A percentile compares a stretch with the other conserved stretches of the same genome.
Conservation (phyloP, 352 stramenopile species). For the Pythium sukuiense region DNA sequence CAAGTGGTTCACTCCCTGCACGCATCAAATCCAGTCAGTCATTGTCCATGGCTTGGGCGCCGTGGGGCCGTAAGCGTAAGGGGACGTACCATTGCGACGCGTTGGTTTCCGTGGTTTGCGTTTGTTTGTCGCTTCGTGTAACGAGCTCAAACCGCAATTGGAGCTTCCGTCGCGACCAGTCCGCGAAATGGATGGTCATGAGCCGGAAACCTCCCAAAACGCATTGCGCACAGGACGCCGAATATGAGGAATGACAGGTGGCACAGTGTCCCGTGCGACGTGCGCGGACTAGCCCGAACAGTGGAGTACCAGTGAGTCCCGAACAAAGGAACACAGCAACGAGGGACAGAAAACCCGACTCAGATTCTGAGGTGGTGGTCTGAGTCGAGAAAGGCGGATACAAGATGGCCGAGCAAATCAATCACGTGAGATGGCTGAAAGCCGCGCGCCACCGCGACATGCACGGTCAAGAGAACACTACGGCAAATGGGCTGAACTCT, state of each 20-base stretch:
- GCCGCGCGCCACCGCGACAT: conserved; percentile 1
- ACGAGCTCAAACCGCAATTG: background rate
- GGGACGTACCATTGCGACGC: conserved; percentile 12
- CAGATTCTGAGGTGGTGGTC: background rate
- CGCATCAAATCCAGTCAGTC: conserved; percentile 2
- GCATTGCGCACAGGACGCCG: conserved; percentile 10
- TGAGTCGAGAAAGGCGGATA: background rate
- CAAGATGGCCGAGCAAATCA: conserved; percentile 7
- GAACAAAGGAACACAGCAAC: background rate
- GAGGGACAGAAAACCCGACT: background rate
- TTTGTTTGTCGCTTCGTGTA: conserved; percentile 17
- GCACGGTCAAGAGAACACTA: conserved; percentile 6
- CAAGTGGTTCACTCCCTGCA: conserved; percentile 72
- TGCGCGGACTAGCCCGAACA: background rate
- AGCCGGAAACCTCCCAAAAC: conserved; percentile 30
- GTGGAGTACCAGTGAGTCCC: background rate
- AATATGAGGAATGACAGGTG: conserved; percentile 16
- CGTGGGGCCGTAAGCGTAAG: too few relatives aligned
- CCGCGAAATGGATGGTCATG: conserved; percentile 30
- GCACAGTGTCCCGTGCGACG: conserved; percentile 19
- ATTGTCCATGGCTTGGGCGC: background rate
- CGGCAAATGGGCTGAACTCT: background rate
- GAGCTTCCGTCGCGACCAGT: conserved; percentile 7
- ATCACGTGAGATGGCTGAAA: conserved; percentile 7
- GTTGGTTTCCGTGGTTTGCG: conserved; percentile 1